Evolutionary conservation across 192 early-diverging fungal species (phyloP).

Genomic region (Coemansia umbellata): DNA sequence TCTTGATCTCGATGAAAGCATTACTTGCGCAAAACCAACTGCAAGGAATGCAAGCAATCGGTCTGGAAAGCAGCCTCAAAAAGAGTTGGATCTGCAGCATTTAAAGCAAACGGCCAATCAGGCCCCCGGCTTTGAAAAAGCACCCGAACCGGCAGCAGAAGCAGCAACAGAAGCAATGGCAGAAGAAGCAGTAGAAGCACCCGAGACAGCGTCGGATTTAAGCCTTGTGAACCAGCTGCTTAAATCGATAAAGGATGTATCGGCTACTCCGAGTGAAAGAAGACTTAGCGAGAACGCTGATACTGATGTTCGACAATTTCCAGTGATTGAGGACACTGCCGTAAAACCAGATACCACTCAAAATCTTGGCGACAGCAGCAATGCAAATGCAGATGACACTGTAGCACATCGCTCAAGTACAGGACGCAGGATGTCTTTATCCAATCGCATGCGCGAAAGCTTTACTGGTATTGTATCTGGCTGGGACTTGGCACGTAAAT

Average conservation of each 20-base stretch:
- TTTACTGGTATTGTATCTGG: slow-evolving; percentile 39
- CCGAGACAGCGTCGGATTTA: slow-evolving; percentile 9
- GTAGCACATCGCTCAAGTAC: slow-evolving; percentile 7
- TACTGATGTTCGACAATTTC: neutral
- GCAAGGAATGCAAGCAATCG: neutral
- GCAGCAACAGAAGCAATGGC: too few species aligned
- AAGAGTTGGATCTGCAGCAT: neutral
- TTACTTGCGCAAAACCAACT: neutral
- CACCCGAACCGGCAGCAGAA: neutral
- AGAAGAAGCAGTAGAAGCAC: neutral
- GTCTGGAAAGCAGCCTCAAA: neutral
- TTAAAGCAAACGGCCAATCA: neutral
- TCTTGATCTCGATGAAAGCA: slow-evolving; percentile 19
- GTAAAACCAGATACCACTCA: neutral
- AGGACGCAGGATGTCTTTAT: slow-evolving; percentile 23
- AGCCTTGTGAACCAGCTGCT: slow-evolving; percentile 27
- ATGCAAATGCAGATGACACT: neutral
- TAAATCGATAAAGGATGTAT: slow-evolving; percentile 38
- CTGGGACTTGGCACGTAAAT: slow-evolving; percentile 21
- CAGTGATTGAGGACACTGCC: too few species aligned
- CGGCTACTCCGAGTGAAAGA: slow-evolving; percentile 5
- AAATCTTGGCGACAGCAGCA: neutral
- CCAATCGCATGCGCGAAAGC: slow-evolving; percentile 50
- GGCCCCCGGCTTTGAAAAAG: neutral
- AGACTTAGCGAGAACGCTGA: neutral